These are phyloP conservation scores for Pistacia atlantica DNA, from an alignment of 345 rosid species.

Conservation along the genomic window DNA sequence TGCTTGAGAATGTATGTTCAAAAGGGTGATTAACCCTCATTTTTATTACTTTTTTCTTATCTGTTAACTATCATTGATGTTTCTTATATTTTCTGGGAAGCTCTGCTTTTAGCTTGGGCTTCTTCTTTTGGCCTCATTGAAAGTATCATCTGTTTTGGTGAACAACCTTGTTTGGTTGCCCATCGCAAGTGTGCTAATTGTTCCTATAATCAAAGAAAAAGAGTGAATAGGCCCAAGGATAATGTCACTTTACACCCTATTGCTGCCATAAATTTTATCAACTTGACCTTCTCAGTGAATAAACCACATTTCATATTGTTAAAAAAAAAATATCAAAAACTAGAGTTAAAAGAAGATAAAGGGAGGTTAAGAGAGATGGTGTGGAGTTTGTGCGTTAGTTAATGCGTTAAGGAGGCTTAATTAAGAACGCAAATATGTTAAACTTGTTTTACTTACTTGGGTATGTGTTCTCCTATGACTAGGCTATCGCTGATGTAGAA, in stretches of 20 bases:
- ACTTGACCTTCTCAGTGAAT: not conserved
- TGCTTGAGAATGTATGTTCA: conserved; percentile 79
- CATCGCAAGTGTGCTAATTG: not conserved
- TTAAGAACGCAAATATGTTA: not conserved
- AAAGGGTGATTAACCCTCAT: not conserved
- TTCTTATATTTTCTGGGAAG: not conserved
- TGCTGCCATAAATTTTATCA: too few relatives aligned
- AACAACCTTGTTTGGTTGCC: not conserved
- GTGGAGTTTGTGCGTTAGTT: not conserved
- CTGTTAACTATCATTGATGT: not conserved
- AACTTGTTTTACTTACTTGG: not conserved
- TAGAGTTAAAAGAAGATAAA: too few relatives aligned
- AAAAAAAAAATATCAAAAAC: not conserved
- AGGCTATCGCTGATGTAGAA: conserved; percentile 98
- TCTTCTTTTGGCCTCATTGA: not conserved
- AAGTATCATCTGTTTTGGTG: not conserved
- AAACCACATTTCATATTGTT: not conserved
- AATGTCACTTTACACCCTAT: not conserved
- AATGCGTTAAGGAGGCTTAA: conserved; percentile 1
- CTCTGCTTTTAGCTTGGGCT: not conserved
- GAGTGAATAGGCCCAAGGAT: not conserved
- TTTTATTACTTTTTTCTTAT: not conserved
- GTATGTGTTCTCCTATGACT: conserved; percentile 19
- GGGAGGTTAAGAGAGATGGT: not conserved
- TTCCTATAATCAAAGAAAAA: not conserved